Base-by-base conservation (phyloP, 345 rosid genomes). In the Euphorbia pulcherrima region DNA sequence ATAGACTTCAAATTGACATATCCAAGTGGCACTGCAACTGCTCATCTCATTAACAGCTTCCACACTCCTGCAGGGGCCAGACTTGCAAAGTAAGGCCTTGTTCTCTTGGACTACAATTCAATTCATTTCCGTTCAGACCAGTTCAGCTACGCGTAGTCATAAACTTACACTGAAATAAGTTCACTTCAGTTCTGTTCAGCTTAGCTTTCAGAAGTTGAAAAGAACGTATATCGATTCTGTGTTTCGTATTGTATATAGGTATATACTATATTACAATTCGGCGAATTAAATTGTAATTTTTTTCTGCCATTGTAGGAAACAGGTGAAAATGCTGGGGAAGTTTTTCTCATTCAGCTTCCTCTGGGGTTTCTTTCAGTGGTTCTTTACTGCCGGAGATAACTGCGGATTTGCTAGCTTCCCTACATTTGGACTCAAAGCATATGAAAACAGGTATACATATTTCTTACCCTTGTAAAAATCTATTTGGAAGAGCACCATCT, bases 11-110 rank as follows among this genome's bases (percentile, higher is more conserved):
- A 76, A 29, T 48, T 76, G 72, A 76, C 75, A 27, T 76, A 76
- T 68, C 79, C 79, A n/a, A 76, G 79, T 63, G 79, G 79, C 55
- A 76, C 79, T 60, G 79, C 79, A 48, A 76, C 79, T 62, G 79
- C 75, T 23, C 72, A 62, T 66, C 75, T 76, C 51, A 76, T 76
- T 68, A 76, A 76, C 58, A 76, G 79, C 60, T 76, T 76, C 60
- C 79, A 76, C 65, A 76, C 79, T 62, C 75, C 79, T 71, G 68
- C 69, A 60, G 79, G 79, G 5, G 79, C 79, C 65, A 76, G 35
- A 52, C 69, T 76, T 35, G 79, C 79, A n/a, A 76, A 71, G 79
- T 76, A 51, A 53, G 30, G 35, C 46, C 5, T 12, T 44, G 6
- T 37, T n/a, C n/a, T n/a, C n/a, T n/a, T n/a, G n/a, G n/a, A n/a